Evolutionary conservation across 2,329 filamentous ascomycete species (phyloP), one percentile per base, ranked within the genome.

Genomic region (Ascochyta viciae-villosae): DNA sequence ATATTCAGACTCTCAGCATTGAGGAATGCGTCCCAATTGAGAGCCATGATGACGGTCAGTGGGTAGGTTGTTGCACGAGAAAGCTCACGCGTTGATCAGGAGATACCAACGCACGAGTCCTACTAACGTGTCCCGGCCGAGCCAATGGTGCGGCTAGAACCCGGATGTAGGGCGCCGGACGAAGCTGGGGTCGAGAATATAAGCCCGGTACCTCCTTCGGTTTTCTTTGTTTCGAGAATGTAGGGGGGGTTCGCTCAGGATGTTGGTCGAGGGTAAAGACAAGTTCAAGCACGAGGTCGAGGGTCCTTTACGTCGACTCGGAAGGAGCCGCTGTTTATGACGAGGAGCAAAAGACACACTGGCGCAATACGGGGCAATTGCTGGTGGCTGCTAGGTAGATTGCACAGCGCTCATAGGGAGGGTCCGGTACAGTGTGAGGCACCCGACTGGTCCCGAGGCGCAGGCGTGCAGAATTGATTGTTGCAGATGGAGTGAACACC

Each of bases 11-110:
- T 65, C 54, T 76, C 73, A 61, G 72, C 64, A 64, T 66, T 66
- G 63, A 76, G 70, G 64, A 74, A 75, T 61, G 67, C 65, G 63
- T 73, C 68, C 74, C 74, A 76, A 69, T 76, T 73, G 70, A 74
- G 67, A 61, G 72, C 66, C 74, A 76, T 76, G 57, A 50, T 71
- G 70, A 65, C 48, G 42, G 67, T 66, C 58, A 54, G 64, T 60
- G 61, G 60, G 64, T 60, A 64, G 65, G 64, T 57, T 57, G 68
- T 67, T 57, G 60, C 58, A 67, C 63, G 55, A 63, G 62, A 64
- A 60, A 58, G 63, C 62, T 74, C 72, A 74, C 67, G 70, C 66
- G 68, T 63, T 71, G 66, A 68, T 75, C 73, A 75, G 73, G 72
- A 73, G 73, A 75, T 67, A 63, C 60, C 64, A 57, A 62, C 42